Base-by-base conservation (phyloP, 202 grass and related monocot genomes). In the Dendrocalamus latiflorus region DNA sequence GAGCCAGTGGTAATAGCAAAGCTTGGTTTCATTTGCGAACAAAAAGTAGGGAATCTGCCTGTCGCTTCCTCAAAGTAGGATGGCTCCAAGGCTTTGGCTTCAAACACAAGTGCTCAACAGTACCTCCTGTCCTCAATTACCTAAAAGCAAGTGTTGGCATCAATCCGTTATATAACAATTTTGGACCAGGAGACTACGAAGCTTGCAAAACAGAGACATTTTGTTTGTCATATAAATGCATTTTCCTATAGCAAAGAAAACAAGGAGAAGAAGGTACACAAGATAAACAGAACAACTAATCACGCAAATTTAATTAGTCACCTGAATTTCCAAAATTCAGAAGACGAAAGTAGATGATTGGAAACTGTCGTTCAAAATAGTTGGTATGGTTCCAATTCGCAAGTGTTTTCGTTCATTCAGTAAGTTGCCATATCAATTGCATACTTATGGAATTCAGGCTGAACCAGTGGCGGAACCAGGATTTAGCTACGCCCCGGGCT, bases 111-210 rank as follows among this genome's bases (percentile, higher is more conserved):
- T 71, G 75, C 51, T 84, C 2, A 74, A 60, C 60, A 84, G 74
- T 79, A 58, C 25, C 12, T 65, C 12, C n/a, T 63, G 71, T 69
- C 76, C 63, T 81, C 28, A 33, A n/a, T 48, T 78, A 81, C 65
- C 82, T 70, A 72, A 76, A n/a, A 60, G 6, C 38, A 58, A 89
- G 57, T 59, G 72, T 72, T 58, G 8, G 26, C 77, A 85, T 85
- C 63, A 72, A 16, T 72, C 65, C 47, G 71, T 85, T 89, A 89
- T 54, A 72, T 85, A 85, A 85, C 87, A 85, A 70, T 85, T 14
- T 20, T 30, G 68, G 76, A 54, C 58, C 14, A 4, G 48, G 34
- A 18, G 43, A 68, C 68, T 26, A 11, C 41, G 68, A 60, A 43
- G 30, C 12, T 18, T 39, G 58, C 21, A 84, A 14, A 79, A 74